phyloP scores from a whole-genome alignment of 2,329 filamentous ascomycete genomes.

The Fusarium solani-melongenae region DNA sequence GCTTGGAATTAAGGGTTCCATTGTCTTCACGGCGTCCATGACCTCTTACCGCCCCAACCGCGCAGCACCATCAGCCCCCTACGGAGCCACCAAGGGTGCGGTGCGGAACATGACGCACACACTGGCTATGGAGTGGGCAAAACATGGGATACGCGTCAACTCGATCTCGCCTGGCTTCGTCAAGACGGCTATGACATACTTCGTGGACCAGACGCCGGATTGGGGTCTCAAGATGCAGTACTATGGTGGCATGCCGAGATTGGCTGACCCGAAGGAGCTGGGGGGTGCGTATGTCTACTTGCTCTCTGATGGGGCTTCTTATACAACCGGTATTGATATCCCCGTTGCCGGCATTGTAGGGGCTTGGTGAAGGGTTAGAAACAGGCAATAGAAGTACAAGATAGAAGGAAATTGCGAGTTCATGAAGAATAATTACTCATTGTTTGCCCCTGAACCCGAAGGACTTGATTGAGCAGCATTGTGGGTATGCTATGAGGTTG shows the following conservation, averaged over 20 bases:
- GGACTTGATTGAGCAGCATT: not conserved
- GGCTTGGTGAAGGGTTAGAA: slow-evolving; percentile 14
- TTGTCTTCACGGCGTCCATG: slow-evolving; percentile 61
- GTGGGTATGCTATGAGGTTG: no score
- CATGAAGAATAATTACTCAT: not conserved
- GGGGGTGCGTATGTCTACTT: slow-evolving; percentile 68
- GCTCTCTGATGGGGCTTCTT: slow-evolving; percentile 62
- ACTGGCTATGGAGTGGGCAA: slow-evolving; percentile 60
- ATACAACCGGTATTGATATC: slow-evolving; percentile 63
- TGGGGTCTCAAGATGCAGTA: slow-evolving; percentile 69
- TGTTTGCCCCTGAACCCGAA: not conserved
- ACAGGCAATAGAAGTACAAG: not conserved
- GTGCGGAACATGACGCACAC: slow-evolving; percentile 54
- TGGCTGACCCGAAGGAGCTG: slow-evolving; percentile 64
- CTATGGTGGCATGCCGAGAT: slow-evolving; percentile 66
- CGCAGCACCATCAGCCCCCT: slow-evolving; percentile 52
- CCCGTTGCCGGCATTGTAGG: slow-evolving; percentile 45
- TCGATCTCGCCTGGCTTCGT: slow-evolving; percentile 57
- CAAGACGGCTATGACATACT: slow-evolving; percentile 60
- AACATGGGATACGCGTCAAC: slow-evolving; percentile 59
- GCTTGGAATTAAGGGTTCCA: slow-evolving; percentile 48
- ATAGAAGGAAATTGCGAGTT: not conserved
- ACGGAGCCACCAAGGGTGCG: slow-evolving; percentile 58
- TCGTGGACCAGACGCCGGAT: slow-evolving; percentile 62
- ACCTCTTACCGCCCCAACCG: slow-evolving; percentile 59